Evolutionary conservation across 2,329 filamentous ascomycete species (phyloP), one percentile per base, ranked within the genome.

Genomic region (Myrmaecium sp.): DNA sequence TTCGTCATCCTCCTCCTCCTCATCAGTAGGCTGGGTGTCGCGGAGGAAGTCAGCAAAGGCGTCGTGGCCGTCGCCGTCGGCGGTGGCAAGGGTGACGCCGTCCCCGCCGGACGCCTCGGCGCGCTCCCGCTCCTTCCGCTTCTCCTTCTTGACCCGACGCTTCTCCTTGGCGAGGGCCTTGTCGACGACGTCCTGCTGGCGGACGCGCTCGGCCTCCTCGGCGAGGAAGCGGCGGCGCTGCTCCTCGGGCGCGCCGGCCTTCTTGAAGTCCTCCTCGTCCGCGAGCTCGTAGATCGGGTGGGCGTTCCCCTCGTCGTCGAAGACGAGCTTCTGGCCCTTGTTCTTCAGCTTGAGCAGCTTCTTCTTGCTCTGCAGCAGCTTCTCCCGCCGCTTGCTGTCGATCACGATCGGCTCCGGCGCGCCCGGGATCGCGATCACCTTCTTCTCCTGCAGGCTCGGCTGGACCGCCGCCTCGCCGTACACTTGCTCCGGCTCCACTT

Each of bases 291-390:
- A 94, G 9, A 91, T 51, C 35, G 79, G 69, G 49, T 89, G 83
- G 3, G 83, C 64, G 34, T 78, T 74, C 39, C 84, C 86, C 17
- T 94, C 82, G 25, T 93, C 84, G 54, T 95, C 86, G 49, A 86
- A 98, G 4, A 94, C 65, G 5, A 94, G 58, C 48, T 89, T 92
- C 21, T 69, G 74, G 8, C 81, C 78, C 46, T 76, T 78, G 44
- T 82, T 80, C 60, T 83, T 91, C 60, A 81, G 79, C 48, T 92
- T 89, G 45, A 82, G 66, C 37, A 94, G 68, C 53, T 91, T 79
- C 64, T 93, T 93, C 64, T 94, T 95, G 12, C 80, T 91, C 44
- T 77, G 77, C 37, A 95, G 68, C n/a, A 93, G 67, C 58, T 94
- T 95, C 55, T 93, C 86, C 38, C 83, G 75, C 14, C 89, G 81